Evolutionary conservation across 495 filamentous ascomycete genomes (phyloP).

Genomic region (Sordaria brevicollis): DNA sequence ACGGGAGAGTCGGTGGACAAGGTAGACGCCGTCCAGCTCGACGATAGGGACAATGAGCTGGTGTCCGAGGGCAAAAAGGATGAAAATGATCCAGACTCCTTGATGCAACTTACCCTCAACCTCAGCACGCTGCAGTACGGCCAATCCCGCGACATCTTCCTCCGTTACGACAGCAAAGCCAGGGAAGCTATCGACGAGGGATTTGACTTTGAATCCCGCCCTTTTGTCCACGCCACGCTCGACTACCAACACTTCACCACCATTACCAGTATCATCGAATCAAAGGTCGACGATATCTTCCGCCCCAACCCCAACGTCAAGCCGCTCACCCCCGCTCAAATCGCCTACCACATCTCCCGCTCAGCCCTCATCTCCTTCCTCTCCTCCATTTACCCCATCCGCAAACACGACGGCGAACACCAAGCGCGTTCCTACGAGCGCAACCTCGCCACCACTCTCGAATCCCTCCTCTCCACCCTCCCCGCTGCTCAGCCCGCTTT

Average conservation of each 20-base stretch:
- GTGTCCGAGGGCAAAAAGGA: neutral
- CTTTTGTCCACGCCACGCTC: conserved; percentile 18
- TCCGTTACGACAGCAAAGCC: conserved; percentile 8
- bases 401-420: conserved; percentile 17
- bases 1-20: conserved; percentile 23
- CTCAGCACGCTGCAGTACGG: conserved; percentile 36
- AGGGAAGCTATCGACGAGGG: neutral
- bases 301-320: neutral
- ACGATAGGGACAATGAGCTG: neutral
- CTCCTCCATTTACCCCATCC: conserved; percentile 20
- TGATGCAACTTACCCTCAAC: conserved; percentile 18
- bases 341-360: conserved; percentile 34
- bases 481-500: conserved; percentile 5
- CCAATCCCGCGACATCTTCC: conserved; percentile 36
- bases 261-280: neutral
- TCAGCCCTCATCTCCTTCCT: conserved; percentile 30
- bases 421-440: conserved; percentile 10
- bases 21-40: conserved; percentile 8
- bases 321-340: conserved; percentile 10
- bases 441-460: conserved; percentile 16
- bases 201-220: neutral
- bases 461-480: conserved; percentile 1
- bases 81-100: neutral
- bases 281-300: neutral
- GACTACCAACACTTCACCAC: conserved; percentile 16